These are phyloP conservation scores for Fusarium sp. DNA, from an alignment of 2,329 filamentous ascomycete genomes.

Conservation along the genomic window DNA sequence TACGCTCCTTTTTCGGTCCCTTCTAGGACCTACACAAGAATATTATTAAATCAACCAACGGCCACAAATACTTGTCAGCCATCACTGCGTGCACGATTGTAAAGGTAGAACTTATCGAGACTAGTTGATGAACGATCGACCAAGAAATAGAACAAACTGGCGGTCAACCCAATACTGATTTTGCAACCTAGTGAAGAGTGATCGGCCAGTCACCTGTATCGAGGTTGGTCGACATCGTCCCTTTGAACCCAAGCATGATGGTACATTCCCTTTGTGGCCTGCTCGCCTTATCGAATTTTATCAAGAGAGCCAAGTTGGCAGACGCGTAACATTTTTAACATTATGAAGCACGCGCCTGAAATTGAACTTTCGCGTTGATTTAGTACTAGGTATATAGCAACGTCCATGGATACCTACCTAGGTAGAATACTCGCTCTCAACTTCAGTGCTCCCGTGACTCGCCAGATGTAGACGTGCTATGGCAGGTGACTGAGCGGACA, in stretches of 20 bases:
- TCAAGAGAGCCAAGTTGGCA: neutral
- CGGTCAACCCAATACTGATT: neutral
- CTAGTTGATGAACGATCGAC: neutral
- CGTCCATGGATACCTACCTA: neutral
- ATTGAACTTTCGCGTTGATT: neutral
- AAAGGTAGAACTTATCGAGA: neutral
- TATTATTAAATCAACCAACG: slow-evolving; percentile 8
- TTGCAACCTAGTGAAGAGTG: neutral
- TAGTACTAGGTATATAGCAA: neutral
- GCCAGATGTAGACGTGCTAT: neutral
- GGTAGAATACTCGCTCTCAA: neutral
- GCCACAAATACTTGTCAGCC: neutral
- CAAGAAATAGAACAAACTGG: neutral
- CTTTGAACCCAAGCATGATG: neutral
- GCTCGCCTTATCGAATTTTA: neutral
- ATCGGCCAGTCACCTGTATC: neutral
- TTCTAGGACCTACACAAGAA: slow-evolving; percentile 5
- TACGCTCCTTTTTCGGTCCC: slow-evolving; percentile 30
- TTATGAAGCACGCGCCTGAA: neutral
- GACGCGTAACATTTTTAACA: neutral
- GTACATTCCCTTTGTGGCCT: neutral
- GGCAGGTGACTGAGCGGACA: slow-evolving; percentile 26
- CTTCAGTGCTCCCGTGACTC: slow-evolving; percentile 23
- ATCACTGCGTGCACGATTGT: neutral
- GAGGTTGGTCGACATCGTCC: neutral